Evolutionary conservation across 2,329 filamentous ascomycete species (phyloP).

Genomic region (Cercospora berteroae): DNA sequence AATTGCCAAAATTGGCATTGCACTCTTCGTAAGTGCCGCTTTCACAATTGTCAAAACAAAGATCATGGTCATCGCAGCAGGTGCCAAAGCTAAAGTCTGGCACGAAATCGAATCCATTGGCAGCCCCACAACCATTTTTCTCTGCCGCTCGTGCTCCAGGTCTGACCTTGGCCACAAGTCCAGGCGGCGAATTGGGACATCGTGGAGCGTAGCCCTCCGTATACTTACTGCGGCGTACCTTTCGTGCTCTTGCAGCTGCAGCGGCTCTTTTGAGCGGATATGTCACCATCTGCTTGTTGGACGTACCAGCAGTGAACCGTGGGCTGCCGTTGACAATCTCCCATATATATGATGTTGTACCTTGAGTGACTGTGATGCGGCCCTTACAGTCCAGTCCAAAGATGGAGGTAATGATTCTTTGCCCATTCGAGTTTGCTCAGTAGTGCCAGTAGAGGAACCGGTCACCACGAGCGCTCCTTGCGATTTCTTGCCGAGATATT

Average conservation of each 20-base stretch:
- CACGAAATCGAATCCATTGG: neutral
- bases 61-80: constrained; percentile 10
- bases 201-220: constrained; percentile 4
- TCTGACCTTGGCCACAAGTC: neutral
- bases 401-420: constrained; percentile 10
- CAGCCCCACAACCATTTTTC: constrained; percentile 11
- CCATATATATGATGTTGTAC: neutral
- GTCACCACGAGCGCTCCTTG: constrained; percentile 11
- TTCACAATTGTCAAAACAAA: constrained; percentile 16
- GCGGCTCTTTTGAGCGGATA: neutral
- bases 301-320: neutral
- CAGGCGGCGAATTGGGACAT: neutral
- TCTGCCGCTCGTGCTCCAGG: neutral
- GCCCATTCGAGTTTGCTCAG: neutral
- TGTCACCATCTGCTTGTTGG: neutral
- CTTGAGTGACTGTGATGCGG: constrained; percentile 8
- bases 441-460: constrained; percentile 5
- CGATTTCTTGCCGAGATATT: constrained; percentile 9
- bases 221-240: neutral
- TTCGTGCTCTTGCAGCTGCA: neutral
- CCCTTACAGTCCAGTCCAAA: constrained; percentile 14
- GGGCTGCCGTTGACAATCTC: neutral
- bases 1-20: constrained; percentile 3
- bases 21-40: constrained; percentile 10
- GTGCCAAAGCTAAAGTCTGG: constrained; percentile 14